Evolutionary conservation across 2,329 filamentous ascomycete genomes (phyloP).

Genomic region (Penicillium corylophilum): DNA sequence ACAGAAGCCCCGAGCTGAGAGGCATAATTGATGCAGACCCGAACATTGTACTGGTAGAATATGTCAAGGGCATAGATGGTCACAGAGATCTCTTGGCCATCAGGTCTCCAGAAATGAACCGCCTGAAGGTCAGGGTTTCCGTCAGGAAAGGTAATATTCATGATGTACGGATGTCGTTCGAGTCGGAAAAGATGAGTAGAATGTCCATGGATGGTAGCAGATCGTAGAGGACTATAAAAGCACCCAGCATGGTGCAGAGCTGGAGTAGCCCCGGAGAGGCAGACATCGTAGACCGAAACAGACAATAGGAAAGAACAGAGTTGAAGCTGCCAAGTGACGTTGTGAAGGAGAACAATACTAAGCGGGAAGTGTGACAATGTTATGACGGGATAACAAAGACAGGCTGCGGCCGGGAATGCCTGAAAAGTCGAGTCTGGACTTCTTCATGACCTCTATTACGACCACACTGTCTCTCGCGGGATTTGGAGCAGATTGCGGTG

Average conservation of each 20-base stretch:
- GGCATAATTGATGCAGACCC: constrained; percentile 63
- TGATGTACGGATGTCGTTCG: not conserved
- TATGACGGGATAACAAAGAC: constrained; percentile 6
- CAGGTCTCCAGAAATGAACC: constrained; percentile 47
- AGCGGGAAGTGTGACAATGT: constrained; percentile 15
- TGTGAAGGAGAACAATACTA: constrained; percentile 27
- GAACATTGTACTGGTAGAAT: constrained; percentile 49
- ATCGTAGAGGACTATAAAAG: constrained; percentile 8
- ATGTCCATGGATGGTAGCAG: not conserved
- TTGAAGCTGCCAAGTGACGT: not conserved
- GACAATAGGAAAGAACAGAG: constrained; percentile 22
- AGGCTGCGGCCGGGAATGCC: not conserved
- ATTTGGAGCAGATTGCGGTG: not conserved
- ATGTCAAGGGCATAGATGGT: constrained; percentile 46
- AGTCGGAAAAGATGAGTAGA: not conserved
- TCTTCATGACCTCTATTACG: not conserved
- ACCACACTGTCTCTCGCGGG: not conserved
- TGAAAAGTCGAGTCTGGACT: not conserved
- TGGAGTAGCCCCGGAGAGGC: constrained; percentile 1
- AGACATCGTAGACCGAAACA: constrained; percentile 27
- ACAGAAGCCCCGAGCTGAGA: constrained; percentile 68
- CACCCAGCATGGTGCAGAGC: constrained; percentile 4
- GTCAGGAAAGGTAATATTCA: not conserved
- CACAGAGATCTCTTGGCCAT: constrained; percentile 46
- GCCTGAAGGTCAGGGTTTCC: constrained; percentile 52